A percentile compares a stretch with the other conserved stretches of the same genome.
phyloP scores from a whole-genome alignment of 2,329 filamentous ascomycete genomes.

The Pleurostoma richardsiae region DNA sequence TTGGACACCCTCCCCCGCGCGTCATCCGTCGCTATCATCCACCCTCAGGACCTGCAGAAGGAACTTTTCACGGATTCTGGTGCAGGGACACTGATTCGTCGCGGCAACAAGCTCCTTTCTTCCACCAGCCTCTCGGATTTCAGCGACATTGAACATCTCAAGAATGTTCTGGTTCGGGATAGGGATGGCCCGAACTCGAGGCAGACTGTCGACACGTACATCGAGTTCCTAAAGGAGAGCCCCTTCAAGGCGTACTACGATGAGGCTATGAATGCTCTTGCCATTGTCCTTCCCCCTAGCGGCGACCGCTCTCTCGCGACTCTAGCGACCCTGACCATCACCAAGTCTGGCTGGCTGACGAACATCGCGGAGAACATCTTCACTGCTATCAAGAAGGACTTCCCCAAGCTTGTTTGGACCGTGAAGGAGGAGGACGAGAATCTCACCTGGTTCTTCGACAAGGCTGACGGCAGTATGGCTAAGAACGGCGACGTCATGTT shows the following conservation, averaged over 20 bases:
- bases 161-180: constrained; percentile 77
- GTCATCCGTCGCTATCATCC: constrained; percentile 95
- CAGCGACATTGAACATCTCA: constrained; percentile 69
- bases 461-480: constrained; percentile 87
- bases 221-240: constrained; percentile 70
- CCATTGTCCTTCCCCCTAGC: constrained; percentile 74
- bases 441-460: constrained; percentile 96
- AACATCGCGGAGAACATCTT: constrained; percentile 97
- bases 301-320: constrained; percentile 68
- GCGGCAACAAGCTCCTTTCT: constrained; percentile 83
- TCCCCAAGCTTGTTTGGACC: constrained; percentile 90
- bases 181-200: constrained; percentile 76
- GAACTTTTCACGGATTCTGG: constrained; percentile 96
- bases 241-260: constrained; percentile 94
- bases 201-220: constrained; percentile 80
- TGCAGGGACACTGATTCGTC: constrained; percentile 85
- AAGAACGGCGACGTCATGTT: constrained; percentile 86
- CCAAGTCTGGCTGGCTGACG: constrained; percentile 88
- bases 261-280: constrained; percentile 87
- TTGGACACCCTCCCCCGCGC: constrained; percentile 83
- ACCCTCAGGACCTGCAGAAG: constrained; percentile 91
- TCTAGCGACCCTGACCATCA: constrained; percentile 86
- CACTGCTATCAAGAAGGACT: constrained; percentile 87
- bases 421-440: constrained; percentile 96
- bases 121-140: constrained; percentile 70